Percentiles rank a stretch among this genome's conserved stretches.
Evolutionary conservation across 139 green algal species (phyloP).

Genomic region (Coccomyxa sp.): DNA sequence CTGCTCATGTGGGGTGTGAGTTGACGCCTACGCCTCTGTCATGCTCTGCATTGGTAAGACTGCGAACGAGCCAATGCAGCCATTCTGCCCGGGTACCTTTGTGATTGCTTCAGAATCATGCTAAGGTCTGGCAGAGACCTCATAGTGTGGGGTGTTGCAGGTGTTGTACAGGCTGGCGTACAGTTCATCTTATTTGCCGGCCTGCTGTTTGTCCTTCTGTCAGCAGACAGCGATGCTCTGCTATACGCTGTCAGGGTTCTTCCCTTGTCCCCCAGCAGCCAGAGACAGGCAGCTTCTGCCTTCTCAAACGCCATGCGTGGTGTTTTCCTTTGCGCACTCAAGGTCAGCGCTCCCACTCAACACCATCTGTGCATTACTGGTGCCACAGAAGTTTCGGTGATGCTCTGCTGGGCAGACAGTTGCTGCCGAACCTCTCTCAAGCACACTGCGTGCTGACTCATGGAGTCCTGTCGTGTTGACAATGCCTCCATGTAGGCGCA

Average conservation of each 20-base stretch:
- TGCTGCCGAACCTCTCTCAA: too few relatives aligned
- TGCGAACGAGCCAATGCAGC: neutral
- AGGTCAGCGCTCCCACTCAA: neutral
- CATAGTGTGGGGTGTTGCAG: slow-evolving; percentile 5
- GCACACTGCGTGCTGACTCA: too few relatives aligned
- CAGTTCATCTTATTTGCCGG: slow-evolving; percentile 42
- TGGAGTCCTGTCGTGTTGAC: neutral
- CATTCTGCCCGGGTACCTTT: neutral
- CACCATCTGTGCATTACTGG: neutral
- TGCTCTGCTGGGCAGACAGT: neutral
- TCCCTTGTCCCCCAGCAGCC: slow-evolving; percentile 36
- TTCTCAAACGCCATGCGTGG: slow-evolving; percentile 26
- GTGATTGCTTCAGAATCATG: neutral
- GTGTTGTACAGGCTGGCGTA: slow-evolving; percentile 34
- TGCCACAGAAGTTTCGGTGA: neutral
- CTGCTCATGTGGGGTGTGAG: neutral
- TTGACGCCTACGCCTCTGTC: neutral
- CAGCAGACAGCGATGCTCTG: slow-evolving; percentile 45
- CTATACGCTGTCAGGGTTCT: slow-evolving; percentile 35
- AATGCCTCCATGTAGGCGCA: neutral
- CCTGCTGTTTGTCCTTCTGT: slow-evolving; percentile 55
- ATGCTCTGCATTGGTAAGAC: neutral
- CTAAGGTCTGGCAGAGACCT: neutral
- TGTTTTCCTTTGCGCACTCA: neutral
- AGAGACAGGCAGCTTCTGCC: slow-evolving; percentile 26